Conservation (phyloP, 495 filamentous ascomycete species). For the Acidiella bohemica region DNA sequence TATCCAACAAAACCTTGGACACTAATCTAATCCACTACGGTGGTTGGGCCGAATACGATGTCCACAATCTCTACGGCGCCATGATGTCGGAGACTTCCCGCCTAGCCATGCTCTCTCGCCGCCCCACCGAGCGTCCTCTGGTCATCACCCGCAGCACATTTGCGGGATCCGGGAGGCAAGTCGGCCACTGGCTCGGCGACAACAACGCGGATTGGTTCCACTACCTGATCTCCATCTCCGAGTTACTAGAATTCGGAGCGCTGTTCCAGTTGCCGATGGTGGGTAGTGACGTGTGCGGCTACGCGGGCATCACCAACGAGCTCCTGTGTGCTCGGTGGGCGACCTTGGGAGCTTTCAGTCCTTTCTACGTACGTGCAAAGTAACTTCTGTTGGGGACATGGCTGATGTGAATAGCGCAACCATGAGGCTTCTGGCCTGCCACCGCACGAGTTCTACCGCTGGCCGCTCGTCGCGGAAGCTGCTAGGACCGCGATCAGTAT, state of each 20-base stretch:
- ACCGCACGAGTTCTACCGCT: conserved; percentile 69
- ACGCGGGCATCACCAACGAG: conserved; percentile 56
- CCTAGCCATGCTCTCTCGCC: conserved; percentile 54
- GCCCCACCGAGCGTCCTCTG: conserved; percentile 53
- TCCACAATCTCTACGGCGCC: conserved; percentile 68
- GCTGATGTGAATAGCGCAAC: too few species aligned
- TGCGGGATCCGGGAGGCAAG: conserved; percentile 60
- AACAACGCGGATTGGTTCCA: conserved; percentile 61
- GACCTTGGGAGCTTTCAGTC: conserved; percentile 62
- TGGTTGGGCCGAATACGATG: conserved; percentile 61
- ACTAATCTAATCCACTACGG: conserved; percentile 64
- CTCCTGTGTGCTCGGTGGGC: conserved; percentile 76
- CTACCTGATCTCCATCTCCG: conserved; percentile 55
- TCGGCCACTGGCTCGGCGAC: conserved; percentile 84
- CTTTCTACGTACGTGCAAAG: too few species aligned
- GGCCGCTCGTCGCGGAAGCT: conserved; percentile 48
- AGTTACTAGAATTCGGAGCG: conserved; percentile 58
- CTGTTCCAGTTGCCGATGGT: conserved; percentile 83
- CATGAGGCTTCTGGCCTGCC: conserved; percentile 43
- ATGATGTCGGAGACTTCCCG: conserved; percentile 67
- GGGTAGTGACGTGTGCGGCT: conserved; percentile 73
- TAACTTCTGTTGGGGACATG: too few species aligned
- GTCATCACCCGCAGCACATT: conserved; percentile 80
- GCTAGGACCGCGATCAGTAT: conserved; percentile 60
- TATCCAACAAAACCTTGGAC: conserved; percentile 61